Base-by-base conservation (phyloP, 1,139 yeast genomes). In the Pichia sp. region DNA sequence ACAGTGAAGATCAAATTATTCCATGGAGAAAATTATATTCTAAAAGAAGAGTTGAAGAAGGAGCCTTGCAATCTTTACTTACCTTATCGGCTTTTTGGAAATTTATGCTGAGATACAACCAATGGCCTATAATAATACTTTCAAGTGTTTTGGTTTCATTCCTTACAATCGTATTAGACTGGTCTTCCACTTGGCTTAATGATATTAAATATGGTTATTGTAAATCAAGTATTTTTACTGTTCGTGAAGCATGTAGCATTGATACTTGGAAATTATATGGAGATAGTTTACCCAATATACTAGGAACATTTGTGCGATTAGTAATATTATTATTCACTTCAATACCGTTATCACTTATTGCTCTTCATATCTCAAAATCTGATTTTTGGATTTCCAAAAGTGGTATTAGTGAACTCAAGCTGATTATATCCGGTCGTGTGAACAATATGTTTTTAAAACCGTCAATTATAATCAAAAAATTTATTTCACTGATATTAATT, bases 361-460 rank as follows among this genome's bases (percentile, higher is more conserved):
- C 72, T 1, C 56, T 63, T 2, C 43, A 62, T 2, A 60, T 74
- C 7, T 54, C 63, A 3, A 47, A 53, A 19, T 57, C 52, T 32
- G 72, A 74, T 8, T 72, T 73, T 0, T 62, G 67, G 38, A 72
- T 80, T 24, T 65, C 69, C 29, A 76, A 74, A 52, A 76, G 83
- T 38, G 94, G 94, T 4, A 80, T 85, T 23, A 76, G 87, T 2
- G 91, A 82, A 53, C 69, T 80, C 40, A 78, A 77, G 50, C 64
- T 77, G 39, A 72, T 79, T 25, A 67, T 81, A n/a, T 72, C 78
- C 2, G 89, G 88, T 3, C 66, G 72, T 52, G 69, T 71, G 39
- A 66, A 75, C 46, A 54, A 64, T 11, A 64, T 63, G 7, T 76
- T 78, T 49, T 60, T 82, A 39, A 73, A 78, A 2, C 45, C 66